These are phyloP conservation scores for Trichomonas gallinae DNA, from an alignment of 208 protist species.

Conservation along the genomic window DNA sequence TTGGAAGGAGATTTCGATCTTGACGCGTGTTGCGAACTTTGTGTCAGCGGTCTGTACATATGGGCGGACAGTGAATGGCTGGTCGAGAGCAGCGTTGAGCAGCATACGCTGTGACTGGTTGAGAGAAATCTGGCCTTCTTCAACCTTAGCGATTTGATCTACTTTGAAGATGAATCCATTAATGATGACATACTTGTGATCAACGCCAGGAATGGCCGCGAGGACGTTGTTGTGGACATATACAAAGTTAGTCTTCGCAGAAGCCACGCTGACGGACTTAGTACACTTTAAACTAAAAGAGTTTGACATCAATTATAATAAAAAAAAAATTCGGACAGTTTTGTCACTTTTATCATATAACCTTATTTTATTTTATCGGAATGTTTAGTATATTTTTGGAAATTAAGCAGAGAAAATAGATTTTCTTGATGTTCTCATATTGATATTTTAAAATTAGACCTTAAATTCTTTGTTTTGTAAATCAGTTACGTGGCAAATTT, in stretches of 20 bases:
- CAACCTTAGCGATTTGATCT: not conserved
- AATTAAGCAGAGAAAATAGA: not conserved
- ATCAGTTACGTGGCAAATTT: too few species aligned
- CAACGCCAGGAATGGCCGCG: not conserved
- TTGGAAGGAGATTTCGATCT: not conserved
- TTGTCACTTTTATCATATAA: not conserved
- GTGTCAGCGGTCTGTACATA: not conserved
- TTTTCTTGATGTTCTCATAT: too few species aligned
- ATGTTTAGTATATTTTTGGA: not conserved
- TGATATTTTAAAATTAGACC: too few species aligned
- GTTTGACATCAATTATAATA: not conserved
- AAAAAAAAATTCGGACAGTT: not conserved
- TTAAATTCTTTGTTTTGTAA: too few species aligned
- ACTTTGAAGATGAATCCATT: not conserved
- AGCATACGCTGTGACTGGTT: not conserved
- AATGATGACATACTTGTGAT: not conserved
- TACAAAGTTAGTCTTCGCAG: not conserved
- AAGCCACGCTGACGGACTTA: not conserved
- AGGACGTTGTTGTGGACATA: not conserved
- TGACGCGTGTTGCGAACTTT: not conserved
- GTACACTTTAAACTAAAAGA: not conserved
- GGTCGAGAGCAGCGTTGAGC: not conserved
- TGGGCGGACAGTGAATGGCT: not conserved
- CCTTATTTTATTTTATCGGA: not conserved
- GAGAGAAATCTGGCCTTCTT: not conserved